phyloP scores from a whole-genome alignment of 179 eudicot species.

The Pouteria campechiana region DNA sequence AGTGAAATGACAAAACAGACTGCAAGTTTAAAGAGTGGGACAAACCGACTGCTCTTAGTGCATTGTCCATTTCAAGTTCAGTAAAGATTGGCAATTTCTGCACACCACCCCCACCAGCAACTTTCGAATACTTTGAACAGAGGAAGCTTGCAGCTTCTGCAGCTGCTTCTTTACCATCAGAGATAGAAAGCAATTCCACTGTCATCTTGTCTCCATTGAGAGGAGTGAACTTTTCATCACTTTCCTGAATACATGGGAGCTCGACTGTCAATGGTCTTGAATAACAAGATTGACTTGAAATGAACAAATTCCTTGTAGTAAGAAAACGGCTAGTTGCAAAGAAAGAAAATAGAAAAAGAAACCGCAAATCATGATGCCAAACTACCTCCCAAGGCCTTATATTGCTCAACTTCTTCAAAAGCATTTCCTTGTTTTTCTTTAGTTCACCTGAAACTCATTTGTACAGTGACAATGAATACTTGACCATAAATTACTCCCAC shows the following conservation, averaged over 20 bases:
- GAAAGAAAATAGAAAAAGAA: neutral
- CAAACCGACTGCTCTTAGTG: constrained; percentile 58
- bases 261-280: too few species aligned
- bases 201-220: constrained; percentile 22
- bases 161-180: constrained; percentile 79
- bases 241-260: constrained; percentile 31
- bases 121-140: constrained; percentile 31
- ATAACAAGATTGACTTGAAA: too few species aligned
- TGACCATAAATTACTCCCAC: too few species aligned
- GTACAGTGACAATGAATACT: too few species aligned
- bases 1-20: neutral
- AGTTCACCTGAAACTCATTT: constrained; percentile 70
- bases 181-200: constrained; percentile 56
- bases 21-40: neutral
- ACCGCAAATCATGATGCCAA: neutral
- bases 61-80: constrained; percentile 54
- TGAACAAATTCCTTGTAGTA: neutral
- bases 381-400: constrained; percentile 46
- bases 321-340: neutral
- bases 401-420: constrained; percentile 24
- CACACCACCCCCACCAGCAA: constrained; percentile 8
- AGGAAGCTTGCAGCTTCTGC: constrained; percentile 73
- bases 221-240: constrained; percentile 14
- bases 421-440: constrained; percentile 57
- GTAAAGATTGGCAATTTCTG: constrained; percentile 45